Base-by-base conservation (phyloP, 129 eudicot genomes). In the Artemisia argyi region DNA sequence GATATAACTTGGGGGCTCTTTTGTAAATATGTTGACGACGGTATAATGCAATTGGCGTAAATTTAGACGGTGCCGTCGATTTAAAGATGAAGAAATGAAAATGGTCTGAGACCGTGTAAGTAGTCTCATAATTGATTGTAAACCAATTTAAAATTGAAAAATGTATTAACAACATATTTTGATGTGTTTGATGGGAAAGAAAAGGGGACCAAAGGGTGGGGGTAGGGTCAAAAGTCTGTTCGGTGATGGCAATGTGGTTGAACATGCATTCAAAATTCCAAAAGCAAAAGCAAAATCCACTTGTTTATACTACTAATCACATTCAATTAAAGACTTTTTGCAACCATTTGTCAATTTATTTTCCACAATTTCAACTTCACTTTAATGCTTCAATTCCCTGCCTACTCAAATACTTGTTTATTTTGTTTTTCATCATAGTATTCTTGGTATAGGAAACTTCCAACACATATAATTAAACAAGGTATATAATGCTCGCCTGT, bases 251-350 rank as follows among this genome's bases (percentile, higher is more conserved):
- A 42, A 65, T 47, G 66, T 54, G 55, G 53, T 74, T 63, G 63
- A 39, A 65, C 62, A 32, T 28, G 5, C 53, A 44, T 75, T 44
- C 67, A 78, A 77, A 70, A 53, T 51, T 70, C 50, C 30, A 48
- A 77, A 78, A 54, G 72, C 66, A 62, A 70, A 76, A 70, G 28
- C 32, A 59, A 59, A 39, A 19, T 69, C 50, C 71, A 52, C 26
- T 50, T 56, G 61, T 11, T 73, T 63, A 63, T 64, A 26, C 67
- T 71, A 71, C 67, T 71, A 71, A 78, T 78, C 60, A 78, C 67
- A 46, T 24, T 77, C 52, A 78, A 64, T 64, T 64, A 54, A 44
- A 59, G 77, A 78, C 82, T 71, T 78, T 78, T 63, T 26, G 76
- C 59, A 53, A 77, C 59, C 76, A 6, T 70, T 35, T 57, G 72